Conservation (phyloP, 768 basidiomycete species). For the Tylopilus cervinicoccineus region DNA sequence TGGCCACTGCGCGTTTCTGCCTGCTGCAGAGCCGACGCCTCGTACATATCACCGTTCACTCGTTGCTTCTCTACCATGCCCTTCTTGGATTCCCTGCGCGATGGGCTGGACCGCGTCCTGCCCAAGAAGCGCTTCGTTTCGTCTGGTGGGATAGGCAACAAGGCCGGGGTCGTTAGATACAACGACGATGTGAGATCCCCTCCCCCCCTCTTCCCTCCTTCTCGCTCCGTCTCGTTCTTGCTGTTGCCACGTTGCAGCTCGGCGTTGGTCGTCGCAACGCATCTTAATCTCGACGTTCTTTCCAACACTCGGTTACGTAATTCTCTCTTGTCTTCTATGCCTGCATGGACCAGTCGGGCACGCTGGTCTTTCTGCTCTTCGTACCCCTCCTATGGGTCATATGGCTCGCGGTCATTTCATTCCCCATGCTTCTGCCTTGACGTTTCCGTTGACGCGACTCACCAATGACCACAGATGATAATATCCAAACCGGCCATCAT, state of each 20-base stretch:
- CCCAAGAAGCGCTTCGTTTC: conserved; percentile 22
- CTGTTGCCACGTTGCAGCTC: conserved; percentile 13
- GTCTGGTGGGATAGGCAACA: conserved; percentile 55
- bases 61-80: conserved; percentile 17
- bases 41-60: neutral
- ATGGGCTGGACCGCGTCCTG: conserved; percentile 30
- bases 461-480: conserved; percentile 60
- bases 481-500: conserved; percentile 80
- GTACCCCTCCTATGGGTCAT: conserved; percentile 60
- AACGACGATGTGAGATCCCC: conserved; percentile 66
- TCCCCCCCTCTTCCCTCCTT: neutral
- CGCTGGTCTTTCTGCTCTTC: conserved; percentile 59
- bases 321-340: conserved; percentile 25
- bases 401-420: conserved; percentile 62
- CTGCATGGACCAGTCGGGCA: conserved; percentile 40
- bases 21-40: conserved; percentile 10
- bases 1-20: conserved; percentile 5
- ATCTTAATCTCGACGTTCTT: conserved; percentile 20
- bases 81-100: conserved; percentile 27
- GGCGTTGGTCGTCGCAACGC: conserved; percentile 8
- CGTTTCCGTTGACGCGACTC: conserved; percentile 15
- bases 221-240: neutral
- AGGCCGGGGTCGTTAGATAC: conserved; percentile 55
- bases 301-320: conserved; percentile 32
- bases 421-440: conserved; percentile 6